phyloP scores from a whole-genome alignment of 208 protist genomes.

The Acanthamoeba triangularis region DNA sequence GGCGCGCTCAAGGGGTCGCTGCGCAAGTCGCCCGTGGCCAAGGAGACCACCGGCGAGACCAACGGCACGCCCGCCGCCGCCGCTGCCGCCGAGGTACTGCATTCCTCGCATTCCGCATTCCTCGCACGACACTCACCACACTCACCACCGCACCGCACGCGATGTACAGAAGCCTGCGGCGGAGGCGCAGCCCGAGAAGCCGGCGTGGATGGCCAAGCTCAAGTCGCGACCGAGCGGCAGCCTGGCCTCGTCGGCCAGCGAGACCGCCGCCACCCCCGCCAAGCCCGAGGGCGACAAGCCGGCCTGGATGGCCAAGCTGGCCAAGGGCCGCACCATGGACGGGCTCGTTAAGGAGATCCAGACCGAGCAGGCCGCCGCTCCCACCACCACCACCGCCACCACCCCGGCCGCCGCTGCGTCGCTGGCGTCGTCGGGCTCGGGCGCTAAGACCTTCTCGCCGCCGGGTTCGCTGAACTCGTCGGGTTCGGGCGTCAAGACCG shows the following conservation, averaged over 20 bases:
- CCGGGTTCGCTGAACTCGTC: background rate
- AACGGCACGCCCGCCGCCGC: background rate
- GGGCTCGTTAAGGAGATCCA: slow-evolving; percentile 1
- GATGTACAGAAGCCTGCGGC: background rate
- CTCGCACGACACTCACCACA: background rate
- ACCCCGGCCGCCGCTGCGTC: background rate
- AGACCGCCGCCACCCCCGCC: background rate
- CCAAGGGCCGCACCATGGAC: slow-evolving; percentile 45
- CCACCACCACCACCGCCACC: background rate
- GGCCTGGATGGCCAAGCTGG: background rate
- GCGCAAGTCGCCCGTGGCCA: background rate
- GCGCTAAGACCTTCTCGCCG: background rate
- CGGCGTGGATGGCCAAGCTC: slow-evolving; percentile 8
- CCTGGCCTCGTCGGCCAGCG: background rate
- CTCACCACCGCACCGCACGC: background rate
- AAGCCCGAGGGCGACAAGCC: background rate
- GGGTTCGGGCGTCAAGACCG: background rate
- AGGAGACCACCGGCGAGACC: background rate
- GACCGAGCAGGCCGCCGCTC: background rate
- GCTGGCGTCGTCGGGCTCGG: background rate
- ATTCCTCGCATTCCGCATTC: background rate
- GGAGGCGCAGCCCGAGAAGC: background rate
- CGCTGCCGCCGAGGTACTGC: background rate
- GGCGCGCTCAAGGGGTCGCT: background rate
- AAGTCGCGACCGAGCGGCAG: background rate